These are phyloP conservation scores for Pseudocercospora musae DNA, from an alignment of 2,329 filamentous ascomycete genomes.

Conservation along the genomic window DNA sequence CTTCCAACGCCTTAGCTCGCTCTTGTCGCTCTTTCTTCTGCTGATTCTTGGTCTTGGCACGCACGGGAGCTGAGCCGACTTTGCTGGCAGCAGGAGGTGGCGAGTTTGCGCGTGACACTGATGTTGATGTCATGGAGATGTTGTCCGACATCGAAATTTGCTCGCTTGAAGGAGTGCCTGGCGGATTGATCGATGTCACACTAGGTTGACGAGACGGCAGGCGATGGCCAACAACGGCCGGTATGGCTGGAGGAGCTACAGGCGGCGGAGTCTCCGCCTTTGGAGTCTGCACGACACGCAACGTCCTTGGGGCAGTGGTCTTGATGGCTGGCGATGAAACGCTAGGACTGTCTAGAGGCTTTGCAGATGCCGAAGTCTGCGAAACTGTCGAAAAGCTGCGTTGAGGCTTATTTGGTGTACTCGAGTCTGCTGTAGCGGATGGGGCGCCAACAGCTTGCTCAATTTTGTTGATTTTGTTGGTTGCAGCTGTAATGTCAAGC, in stretches of 20 bases:
- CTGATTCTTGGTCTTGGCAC: constrained; percentile 72
- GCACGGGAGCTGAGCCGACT: constrained; percentile 66
- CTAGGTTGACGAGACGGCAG: constrained; percentile 51
- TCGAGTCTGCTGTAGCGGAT: constrained; percentile 46
- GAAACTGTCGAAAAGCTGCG: constrained; percentile 2
- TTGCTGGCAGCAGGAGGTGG: constrained; percentile 51
- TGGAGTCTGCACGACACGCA: constrained; percentile 66
- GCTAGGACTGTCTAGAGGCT: constrained; percentile 54
- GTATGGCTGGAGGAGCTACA: constrained; percentile 38
- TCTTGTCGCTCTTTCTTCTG: constrained; percentile 63
- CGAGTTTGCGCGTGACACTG: constrained; percentile 68
- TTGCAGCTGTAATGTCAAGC: constrained; percentile 45
- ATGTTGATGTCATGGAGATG: constrained; percentile 69
- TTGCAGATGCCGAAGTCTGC: constrained; percentile 53
- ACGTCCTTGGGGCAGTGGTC: constrained; percentile 56
- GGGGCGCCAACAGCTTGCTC: constrained; percentile 24
- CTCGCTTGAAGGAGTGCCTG: constrained; percentile 72
- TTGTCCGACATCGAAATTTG: constrained; percentile 65
- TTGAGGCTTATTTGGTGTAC: background rate
- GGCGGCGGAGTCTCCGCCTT: constrained; percentile 57
- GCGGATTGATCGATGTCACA: constrained; percentile 58
- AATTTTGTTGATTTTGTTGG: constrained; percentile 31
- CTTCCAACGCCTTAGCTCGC: constrained; percentile 45
- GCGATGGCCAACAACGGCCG: constrained; percentile 35
- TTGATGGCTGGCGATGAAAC: constrained; percentile 46